phyloP scores from a whole-genome alignment of 2,329 filamentous ascomycete genomes.

The Epicoccum nigrum region DNA sequence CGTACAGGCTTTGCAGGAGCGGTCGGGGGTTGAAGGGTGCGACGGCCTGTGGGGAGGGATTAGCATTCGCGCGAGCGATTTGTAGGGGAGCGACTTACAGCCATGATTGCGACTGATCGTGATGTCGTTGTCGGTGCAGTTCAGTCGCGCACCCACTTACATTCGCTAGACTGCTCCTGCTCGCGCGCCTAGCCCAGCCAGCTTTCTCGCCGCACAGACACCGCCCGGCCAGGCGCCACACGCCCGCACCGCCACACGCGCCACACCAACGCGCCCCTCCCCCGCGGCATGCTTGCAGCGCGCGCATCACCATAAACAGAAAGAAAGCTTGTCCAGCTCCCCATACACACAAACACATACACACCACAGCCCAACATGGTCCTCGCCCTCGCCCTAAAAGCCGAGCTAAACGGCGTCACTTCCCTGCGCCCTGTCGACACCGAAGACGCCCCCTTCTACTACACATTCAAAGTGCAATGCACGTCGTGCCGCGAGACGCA shows the following conservation, averaged over 20 bases:
- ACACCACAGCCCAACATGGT: conserved; percentile 30
- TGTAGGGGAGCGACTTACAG: conserved; percentile 32
- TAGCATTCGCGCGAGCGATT: conserved; percentile 16
- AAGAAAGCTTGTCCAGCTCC: too few species aligned
- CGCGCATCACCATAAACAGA: too few species aligned
- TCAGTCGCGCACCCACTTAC: neutral
- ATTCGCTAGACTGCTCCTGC: too few species aligned
- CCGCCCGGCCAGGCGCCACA: neutral
- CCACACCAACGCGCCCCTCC: too few species aligned
- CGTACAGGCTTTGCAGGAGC: conserved; percentile 89
- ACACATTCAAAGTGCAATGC: conserved; percentile 97
- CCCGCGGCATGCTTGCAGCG: too few species aligned
- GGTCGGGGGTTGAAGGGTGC: conserved; percentile 96
- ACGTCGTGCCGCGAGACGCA: conserved; percentile 95
- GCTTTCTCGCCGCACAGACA: conserved; percentile 9
- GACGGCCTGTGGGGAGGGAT: conserved; percentile 50
- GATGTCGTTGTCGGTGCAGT: neutral
- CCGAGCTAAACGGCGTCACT: conserved; percentile 69
- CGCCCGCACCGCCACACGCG: neutral
- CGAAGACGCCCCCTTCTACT: conserved; percentile 84
- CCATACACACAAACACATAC: conserved; percentile 4
- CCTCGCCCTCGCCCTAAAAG: conserved; percentile 48
- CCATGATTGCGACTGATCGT: conserved; percentile 42
- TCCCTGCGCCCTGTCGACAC: conserved; percentile 86
- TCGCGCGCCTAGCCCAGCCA: too few species aligned